Percentiles rank a stretch among this genome's conserved stretches.
Evolutionary conservation across 768 basidiomycete species (phyloP).

Genomic region (Mrakia hoshinonis): DNA sequence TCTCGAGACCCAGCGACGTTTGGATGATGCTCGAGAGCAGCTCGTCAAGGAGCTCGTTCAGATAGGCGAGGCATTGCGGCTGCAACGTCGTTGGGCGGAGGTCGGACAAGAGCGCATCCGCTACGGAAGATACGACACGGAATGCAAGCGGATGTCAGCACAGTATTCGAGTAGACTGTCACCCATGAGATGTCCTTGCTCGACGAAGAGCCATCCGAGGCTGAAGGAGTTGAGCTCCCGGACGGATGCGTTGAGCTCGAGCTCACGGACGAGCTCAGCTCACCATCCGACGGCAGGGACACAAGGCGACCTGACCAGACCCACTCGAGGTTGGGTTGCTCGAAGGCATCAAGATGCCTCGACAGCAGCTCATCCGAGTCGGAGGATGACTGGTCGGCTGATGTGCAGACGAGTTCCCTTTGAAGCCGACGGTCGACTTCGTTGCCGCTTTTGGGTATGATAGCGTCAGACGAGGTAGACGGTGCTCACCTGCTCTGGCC

Average conservation of each 20-base stretch:
- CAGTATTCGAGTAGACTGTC: background rate
- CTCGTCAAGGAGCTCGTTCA: constrained; percentile 30
- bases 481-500: background rate
- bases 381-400: no score
- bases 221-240: no score
- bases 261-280: background rate
- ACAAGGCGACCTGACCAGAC: background rate
- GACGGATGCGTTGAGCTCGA: no score
- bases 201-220: no score
- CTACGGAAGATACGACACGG: background rate
- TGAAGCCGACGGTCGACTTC: no score
- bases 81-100: constrained; percentile 13
- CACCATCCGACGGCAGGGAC: background rate
- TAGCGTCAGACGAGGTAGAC: background rate
- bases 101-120: constrained; percentile 29
- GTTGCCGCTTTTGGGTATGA: no score
- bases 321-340: background rate
- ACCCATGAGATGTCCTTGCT: background rate
- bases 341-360: background rate
- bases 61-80: constrained; percentile 7
- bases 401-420: no score
- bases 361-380: no score
- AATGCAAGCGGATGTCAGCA: background rate
- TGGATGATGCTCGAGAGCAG: constrained; percentile 6
- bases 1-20: background rate